Evolutionary conservation across 768 basidiomycete genomes (phyloP).

Genomic region (Boletus edulis): DNA sequence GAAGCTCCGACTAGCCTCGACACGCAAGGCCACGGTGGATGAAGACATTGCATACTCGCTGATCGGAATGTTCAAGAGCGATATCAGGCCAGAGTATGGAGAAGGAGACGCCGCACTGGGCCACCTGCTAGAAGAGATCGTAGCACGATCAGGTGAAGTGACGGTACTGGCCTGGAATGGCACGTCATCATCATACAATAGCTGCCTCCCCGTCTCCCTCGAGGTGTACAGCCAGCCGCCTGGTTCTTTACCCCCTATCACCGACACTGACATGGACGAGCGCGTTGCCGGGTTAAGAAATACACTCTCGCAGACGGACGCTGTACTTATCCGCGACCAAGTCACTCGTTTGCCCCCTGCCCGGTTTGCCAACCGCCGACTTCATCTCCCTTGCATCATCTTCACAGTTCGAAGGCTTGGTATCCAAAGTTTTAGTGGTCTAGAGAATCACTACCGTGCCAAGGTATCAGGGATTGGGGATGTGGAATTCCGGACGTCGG

Average conservation of each 20-base stretch:
- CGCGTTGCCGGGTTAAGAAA: not conserved
- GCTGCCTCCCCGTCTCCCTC: too few relatives aligned
- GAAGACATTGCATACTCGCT: too few relatives aligned
- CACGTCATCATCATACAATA: too few relatives aligned
- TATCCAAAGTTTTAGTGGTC: not conserved
- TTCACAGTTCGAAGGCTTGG: not conserved
- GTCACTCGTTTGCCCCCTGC: not conserved
- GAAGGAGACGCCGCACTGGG: too few relatives aligned
- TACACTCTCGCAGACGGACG: not conserved
- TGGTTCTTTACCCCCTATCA: not conserved
- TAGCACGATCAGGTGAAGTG: too few relatives aligned
- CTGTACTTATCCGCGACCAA: not conserved
- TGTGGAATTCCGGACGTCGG: not conserved
- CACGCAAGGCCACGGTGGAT: too few relatives aligned
- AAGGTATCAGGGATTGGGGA: not conserved
- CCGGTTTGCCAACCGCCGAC: not conserved
- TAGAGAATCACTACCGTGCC: not conserved
- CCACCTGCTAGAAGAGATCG: too few relatives aligned
- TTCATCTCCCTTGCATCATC: not conserved
- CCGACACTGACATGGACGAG: not conserved
- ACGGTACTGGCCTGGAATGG: too few relatives aligned
- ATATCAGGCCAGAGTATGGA: too few relatives aligned
- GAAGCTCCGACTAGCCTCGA: too few relatives aligned
- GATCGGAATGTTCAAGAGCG: too few relatives aligned
- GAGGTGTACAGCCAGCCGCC: not conserved